A percentile compares a stretch with the other conserved stretches of the same genome.
phyloP scores from a whole-genome alignment of 2,329 filamentous ascomycete species.

The Thyridium curvatum region DNA sequence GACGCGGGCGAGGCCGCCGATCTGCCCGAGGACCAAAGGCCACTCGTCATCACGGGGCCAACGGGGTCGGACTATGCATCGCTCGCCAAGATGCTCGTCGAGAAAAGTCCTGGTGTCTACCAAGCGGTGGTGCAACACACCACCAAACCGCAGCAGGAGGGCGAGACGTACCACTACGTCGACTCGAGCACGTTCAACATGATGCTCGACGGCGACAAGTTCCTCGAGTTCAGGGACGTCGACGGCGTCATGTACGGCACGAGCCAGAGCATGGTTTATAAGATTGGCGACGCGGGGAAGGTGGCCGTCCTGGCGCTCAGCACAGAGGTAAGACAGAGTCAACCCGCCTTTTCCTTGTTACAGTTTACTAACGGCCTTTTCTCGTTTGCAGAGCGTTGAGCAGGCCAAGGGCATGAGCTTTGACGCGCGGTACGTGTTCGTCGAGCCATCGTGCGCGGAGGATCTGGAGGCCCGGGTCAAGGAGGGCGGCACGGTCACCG shows the following conservation, averaged over 20 bases:
- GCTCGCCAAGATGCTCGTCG: slow-evolving; percentile 56
- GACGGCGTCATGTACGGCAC: slow-evolving; percentile 49
- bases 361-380: background rate
- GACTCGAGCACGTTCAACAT: slow-evolving; percentile 47
- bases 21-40: slow-evolving; percentile 40
- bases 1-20: slow-evolving; percentile 12
- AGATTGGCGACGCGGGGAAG: slow-evolving; percentile 46
- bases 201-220: slow-evolving; percentile 52
- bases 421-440: slow-evolving; percentile 46
- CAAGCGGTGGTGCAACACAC: slow-evolving; percentile 50
- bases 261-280: slow-evolving; percentile 44
- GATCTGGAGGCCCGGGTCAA: slow-evolving; percentile 33
- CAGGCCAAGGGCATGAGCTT: slow-evolving; percentile 53
- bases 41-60: slow-evolving; percentile 64
- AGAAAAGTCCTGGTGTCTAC: slow-evolving; percentile 60
- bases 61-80: slow-evolving; percentile 56
- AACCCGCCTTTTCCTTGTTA: slow-evolving; percentile 3
- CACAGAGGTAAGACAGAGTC: slow-evolving; percentile 36
- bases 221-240: slow-evolving; percentile 48
- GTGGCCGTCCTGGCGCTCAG: slow-evolving; percentile 53
- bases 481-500: slow-evolving; percentile 27
- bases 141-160: slow-evolving; percentile 40
- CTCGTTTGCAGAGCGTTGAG: slow-evolving; percentile 38
- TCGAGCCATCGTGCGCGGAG: slow-evolving; percentile 35
- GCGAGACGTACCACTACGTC: slow-evolving; percentile 52